Base-by-base conservation (phyloP, 129 eudicot species). In the Pittosporum tobira region DNA sequence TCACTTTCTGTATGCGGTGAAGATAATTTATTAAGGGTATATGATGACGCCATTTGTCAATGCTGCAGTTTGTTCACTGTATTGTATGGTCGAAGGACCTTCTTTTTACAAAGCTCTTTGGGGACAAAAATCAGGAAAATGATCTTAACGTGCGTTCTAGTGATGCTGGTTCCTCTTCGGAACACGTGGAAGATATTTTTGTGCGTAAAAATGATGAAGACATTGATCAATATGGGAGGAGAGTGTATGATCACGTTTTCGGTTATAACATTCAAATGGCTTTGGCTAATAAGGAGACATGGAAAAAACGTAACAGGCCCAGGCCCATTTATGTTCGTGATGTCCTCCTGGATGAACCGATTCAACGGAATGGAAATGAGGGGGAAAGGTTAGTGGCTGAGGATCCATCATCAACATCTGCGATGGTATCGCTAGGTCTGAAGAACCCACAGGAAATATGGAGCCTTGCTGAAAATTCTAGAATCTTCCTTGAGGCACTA, bases 61-160 rank as follows among this genome's bases (percentile, higher is more conserved):
- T 62, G 42, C 40, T 63, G 77, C 94, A 91, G 99, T 91, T 86
- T 70, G 94, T 91, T 58, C 99, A 91, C 78, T 87, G 96, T 67
- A 82, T 91, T 47, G 99, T 91, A 49, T 91, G 99, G 99, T 96
- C 96, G 16, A 91, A 91, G 73, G 99, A 91, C 50, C 76, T 91
- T 72, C 94, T 91, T 59, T 91, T 91, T 63, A 84, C 99, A 44
- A 91, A 91, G 74, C 81, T 91, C 14, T 87, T 87, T 73, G 99
- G 99, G 45, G 88, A 87, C 69, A 91, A 75, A 64, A 91, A 91
- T 60, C 94, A 81, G 72, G 96, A 78, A 29, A 91, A 91, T 65
- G 99, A 91, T 81, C 84, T 91, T 1, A 91, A 91, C 37, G 94
- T 83, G 68, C 94, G 85, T 43, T 78, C 99, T 25, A 68, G 64